Evolutionary conservation across 306 rosid genomes (phyloP), one percentile per base, ranked within the genome.

Genomic region (Rubus idaeus): DNA sequence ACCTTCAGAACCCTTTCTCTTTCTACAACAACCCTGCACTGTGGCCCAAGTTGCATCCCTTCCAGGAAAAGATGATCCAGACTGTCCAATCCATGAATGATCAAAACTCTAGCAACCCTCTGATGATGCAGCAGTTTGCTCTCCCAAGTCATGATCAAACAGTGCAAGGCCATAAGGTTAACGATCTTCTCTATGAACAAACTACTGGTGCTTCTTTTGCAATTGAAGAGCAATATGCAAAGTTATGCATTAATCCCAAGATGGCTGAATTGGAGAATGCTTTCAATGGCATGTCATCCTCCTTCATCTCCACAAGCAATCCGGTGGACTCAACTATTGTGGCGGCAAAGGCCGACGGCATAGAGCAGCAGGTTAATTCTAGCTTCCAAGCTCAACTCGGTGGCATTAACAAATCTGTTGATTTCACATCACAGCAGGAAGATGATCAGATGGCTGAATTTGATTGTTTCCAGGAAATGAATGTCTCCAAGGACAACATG

Each of bases 21-120:
- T 89, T 90, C 83, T 85, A 83, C 84, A 85, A 77, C 50, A 87
- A 87, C 71, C 87, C 90, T 79, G 75, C 90, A 5, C 77, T 86
- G 11, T 96, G 98, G 99, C 98, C 99, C 8, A 96, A 91, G 89
- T 76, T 88, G 77, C 99, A 88, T 61, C 96, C 97, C 49, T 77
- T 81, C 52, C 98, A 92, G 65, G 91, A 89, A 82, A 95, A 95
- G 63, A 73, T 87, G 80, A 78, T 89, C 73, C 95, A 86, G 13
- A 81, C 53, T 74, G 79, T 88, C 39, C 91, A 86, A 78, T 77
- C 89, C 71, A 72, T 86, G 61, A 84, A 77, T 56, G 68, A 70
- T n/a, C 71, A 78, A 20, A 86, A 23, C 78, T 69, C 83, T 70
- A 63, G 50, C 74, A 76, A 75, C 77, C 84, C 85, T 77, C 5